A percentile compares a stretch with the other conserved stretches of the same genome.
Conservation (phyloP, 306 rosid species). For the Gastrolobium bilobum region DNA sequence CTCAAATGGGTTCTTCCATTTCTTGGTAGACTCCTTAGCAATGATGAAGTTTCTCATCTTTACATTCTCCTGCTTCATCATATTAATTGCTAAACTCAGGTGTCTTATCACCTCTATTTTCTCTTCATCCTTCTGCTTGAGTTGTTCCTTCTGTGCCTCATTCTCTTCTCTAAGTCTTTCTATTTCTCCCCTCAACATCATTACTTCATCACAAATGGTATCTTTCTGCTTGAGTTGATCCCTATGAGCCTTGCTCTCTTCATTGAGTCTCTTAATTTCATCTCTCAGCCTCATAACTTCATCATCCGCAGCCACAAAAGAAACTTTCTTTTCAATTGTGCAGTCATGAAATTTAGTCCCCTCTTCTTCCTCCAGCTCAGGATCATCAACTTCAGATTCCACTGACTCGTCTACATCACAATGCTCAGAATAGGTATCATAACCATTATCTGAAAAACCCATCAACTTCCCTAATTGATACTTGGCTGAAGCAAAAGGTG, state of each 20-base stretch:
- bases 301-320: conserved; percentile 26
- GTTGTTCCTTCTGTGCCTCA: conserved; percentile 57
- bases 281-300: conserved; percentile 66
- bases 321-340: conserved; percentile 43
- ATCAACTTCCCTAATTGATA: conserved; percentile 52
- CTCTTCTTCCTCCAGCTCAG: conserved; percentile 55
- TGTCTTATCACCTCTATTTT: conserved; percentile 83
- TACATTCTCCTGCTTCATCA: conserved; percentile 77
- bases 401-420: conserved; percentile 64
- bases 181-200: conserved; percentile 64
- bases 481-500: conserved; percentile 73
- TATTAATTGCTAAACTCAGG: conserved; percentile 73
- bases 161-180: conserved; percentile 65
- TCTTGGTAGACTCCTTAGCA: conserved; percentile 55
- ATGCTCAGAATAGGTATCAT: conserved; percentile 68
- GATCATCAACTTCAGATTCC: conserved; percentile 89
- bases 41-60: conserved; percentile 62
- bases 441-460: conserved; percentile 53
- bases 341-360: conserved; percentile 41
- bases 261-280: conserved; percentile 64
- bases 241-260: conserved; percentile 57
- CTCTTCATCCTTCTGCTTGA: conserved; percentile 76
- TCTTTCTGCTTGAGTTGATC: conserved; percentile 59
- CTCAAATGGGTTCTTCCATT: conserved; percentile 64
- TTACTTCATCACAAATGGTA: conserved; percentile 50